Evolutionary conservation across 768 basidiomycete genomes (phyloP).

Genomic region (Psilocybe cubensis): DNA sequence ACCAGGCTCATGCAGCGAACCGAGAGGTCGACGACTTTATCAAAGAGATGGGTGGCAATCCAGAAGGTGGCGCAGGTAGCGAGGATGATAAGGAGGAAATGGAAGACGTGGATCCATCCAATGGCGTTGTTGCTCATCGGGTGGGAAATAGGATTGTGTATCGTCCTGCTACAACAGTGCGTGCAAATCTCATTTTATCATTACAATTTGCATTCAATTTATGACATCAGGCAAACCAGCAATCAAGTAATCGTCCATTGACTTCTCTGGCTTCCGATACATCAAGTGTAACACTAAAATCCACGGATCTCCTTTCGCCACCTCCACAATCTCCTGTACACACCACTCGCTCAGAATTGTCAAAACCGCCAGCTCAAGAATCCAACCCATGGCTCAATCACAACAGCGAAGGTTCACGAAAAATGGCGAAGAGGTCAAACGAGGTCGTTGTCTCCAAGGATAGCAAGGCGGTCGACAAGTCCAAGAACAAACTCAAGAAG

Average conservation of each 20-base stretch:
- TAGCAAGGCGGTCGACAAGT: slow-evolving; percentile 62
- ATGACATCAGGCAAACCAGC: slow-evolving; percentile 19
- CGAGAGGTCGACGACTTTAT: slow-evolving; percentile 74
- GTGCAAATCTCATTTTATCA: slow-evolving; percentile 17
- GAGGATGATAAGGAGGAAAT: slow-evolving; percentile 22
- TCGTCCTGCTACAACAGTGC: slow-evolving; percentile 52
- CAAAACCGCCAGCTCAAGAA: slow-evolving; percentile 20
- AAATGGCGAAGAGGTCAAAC: slow-evolving; percentile 71
- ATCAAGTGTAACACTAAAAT: slow-evolving; percentile 71
- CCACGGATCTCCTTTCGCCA: slow-evolving; percentile 51
- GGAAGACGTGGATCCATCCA: slow-evolving; percentile 27
- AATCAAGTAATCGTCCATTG: slow-evolving; percentile 20
- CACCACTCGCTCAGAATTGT: slow-evolving; percentile 13
- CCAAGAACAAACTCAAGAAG: slow-evolving; percentile 78
- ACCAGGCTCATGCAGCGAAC: slow-evolving; percentile 60
- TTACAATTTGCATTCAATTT: neutral
- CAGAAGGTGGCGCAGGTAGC: slow-evolving; percentile 23
- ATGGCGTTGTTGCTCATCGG: slow-evolving; percentile 53
- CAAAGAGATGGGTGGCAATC: slow-evolving; percentile 58
- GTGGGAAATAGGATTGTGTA: slow-evolving; percentile 69
- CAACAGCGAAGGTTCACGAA: slow-evolving; percentile 33
- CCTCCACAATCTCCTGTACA: slow-evolving; percentile 34
- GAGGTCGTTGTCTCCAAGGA: slow-evolving; percentile 72
- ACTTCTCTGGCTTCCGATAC: slow-evolving; percentile 52
- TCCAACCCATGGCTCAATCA: slow-evolving; percentile 84